Evolutionary conservation across 2,329 filamentous ascomycete genomes (phyloP), one percentile per base, ranked within the genome.

Genomic region (Lasiodiplodia gonubiensis): DNA sequence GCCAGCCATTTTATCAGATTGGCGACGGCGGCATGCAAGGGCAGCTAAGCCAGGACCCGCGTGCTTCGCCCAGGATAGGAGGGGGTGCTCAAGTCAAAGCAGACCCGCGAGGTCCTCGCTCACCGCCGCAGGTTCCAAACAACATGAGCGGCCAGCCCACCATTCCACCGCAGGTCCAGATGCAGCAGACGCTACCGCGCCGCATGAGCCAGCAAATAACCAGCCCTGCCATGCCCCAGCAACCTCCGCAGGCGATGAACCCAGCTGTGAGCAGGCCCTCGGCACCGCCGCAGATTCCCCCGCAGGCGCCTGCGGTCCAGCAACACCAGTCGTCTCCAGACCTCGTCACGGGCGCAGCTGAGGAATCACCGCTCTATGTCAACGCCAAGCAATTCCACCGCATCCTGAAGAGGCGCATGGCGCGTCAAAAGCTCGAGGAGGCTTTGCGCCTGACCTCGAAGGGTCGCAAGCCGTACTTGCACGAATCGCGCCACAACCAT

Each of bases 351-450:
- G 85, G 83, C 16, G 86, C 86, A 16, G 89, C 89, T 4, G 95
- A 98, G 78, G 95, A 99, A 76, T 94, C 94, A 0, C 95, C 95
- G 0, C 84, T 99, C 0, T 99, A 99, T 73, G 95, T 99, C 75
- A 99, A 99, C 74, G 95, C 95, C 5, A 99, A 99, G 79, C 95
- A 99, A 75, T 99, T 99, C 73, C 95, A 99, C 77, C 91, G 95
- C 30, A 99, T 99, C 59, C 81, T 99, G 66, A 98, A 99, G 84
- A 88, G 95, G 68, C 88, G 95, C 68, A 93, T 98, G 70, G 95
- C 95, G 7, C 88, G 95, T 39, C 95, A 98, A 79, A 93, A 92
- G 77, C 85, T 99, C 18, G 95, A 99, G 78, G 95, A 99, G 78
- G 92, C 94, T 66, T 82, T 99, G 52, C 89, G 95, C 51, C 83